Base-by-base conservation (phyloP, 345 rosid genomes). In the Salix brachista region DNA sequence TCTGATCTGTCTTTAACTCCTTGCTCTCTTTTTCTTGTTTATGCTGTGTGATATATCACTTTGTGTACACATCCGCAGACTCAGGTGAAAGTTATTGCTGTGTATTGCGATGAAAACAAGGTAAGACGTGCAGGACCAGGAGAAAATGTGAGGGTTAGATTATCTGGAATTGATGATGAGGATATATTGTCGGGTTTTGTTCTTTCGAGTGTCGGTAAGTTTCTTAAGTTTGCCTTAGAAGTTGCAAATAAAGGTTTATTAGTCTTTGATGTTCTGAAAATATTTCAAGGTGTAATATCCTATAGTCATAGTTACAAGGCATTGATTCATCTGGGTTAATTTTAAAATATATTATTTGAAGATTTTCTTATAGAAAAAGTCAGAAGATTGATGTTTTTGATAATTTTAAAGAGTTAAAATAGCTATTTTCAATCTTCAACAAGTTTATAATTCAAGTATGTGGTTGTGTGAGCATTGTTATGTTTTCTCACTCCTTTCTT, bases 91-190 rank as follows among this genome's bases (percentile, higher is more conserved):
- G 97, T 91, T 72, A 6, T 88, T 73, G 91, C 90, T 56, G 71
- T 93, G 65, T 91, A 82, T 70, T 80, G 86, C 72, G 96, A 96
- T 83, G 98, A 96, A 62, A 82, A 89, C 67, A 96, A 89, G 85
- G 98, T 86, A 67, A 93, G 88, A 81, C 69, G 83, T 74, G 99
- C 98, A 23, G 98, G 91, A 69, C 99, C 99, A 71, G 99, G 98
- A 75, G 99, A 96, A 84, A 93, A 96, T 85, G 80, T 90, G 75
- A 86, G 99, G 68, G 78, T 96, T 77, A 90, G 91, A 80, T 72
- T 96, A 76, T 83, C 96, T 81, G 99, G 99, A 52, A 82, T 93
- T 78, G 99, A 96, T 77, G 99, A 96, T 46, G 98, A 96, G 78
- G 97, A 96, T 74, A 89, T 96, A 83, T 71, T 92, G 61, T 60